Percentiles rank a stretch among this genome's conserved stretches.
Conservation (phyloP, 345 rosid species). For the Citrus maxima region DNA sequence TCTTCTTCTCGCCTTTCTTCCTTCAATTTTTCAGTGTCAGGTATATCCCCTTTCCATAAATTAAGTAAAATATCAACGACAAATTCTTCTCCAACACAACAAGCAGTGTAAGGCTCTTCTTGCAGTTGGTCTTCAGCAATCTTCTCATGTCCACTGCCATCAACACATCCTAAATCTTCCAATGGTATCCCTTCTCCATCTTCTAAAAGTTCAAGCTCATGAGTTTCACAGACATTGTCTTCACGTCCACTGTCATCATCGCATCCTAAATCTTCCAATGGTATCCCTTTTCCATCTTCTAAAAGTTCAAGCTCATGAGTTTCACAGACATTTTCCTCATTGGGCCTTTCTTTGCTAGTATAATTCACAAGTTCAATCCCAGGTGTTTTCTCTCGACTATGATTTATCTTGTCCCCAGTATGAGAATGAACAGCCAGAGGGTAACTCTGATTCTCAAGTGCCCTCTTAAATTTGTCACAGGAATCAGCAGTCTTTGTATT, state of each 20-base stretch:
- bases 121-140: no score
- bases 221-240: neutral
- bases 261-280: constrained; percentile 3
- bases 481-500: neutral
- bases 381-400: neutral
- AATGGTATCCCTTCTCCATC: constrained; percentile 13
- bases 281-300: constrained; percentile 13
- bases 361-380: neutral
- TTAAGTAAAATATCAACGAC: no score
- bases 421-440: neutral
- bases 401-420: neutral
- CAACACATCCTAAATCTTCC: constrained; percentile 7
- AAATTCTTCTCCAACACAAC: no score
- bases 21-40: neutral
- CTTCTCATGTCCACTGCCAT: neutral
- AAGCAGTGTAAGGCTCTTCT: no score
- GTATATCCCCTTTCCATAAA: no score
- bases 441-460: neutral
- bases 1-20: constrained; percentile 4
- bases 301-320: neutral
- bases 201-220: constrained; percentile 1
- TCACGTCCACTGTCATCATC: neutral
- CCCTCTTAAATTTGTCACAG: neutral
- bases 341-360: neutral
- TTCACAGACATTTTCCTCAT: constrained; percentile 1